A percentile compares a stretch with the other conserved stretches of the same genome.
phyloP scores from a whole-genome alignment of 192 early-diverging fungal species.

The Coemansia sp. region DNA sequence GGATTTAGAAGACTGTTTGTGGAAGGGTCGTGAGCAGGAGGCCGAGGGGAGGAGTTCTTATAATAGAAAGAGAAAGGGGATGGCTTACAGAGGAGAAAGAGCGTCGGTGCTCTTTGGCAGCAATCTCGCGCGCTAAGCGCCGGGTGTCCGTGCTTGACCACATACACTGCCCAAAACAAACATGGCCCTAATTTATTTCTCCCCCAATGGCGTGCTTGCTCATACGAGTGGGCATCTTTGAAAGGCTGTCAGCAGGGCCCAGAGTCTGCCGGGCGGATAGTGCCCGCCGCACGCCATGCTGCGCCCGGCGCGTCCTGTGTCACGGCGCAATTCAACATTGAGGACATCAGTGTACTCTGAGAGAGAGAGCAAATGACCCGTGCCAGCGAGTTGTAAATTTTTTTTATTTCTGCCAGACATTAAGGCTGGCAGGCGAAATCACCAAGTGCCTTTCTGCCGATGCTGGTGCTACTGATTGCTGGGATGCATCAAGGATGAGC shows the following conservation, averaged over 20 bases:
- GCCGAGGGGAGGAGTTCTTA: constrained; percentile 1
- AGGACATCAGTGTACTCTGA: background rate
- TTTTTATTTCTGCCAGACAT: too few relatives aligned
- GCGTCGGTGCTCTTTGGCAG: background rate
- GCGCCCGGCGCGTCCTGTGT: background rate
- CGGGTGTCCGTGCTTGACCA: background rate
- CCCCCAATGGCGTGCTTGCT: constrained; percentile 6
- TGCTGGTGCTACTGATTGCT: background rate
- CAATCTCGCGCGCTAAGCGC: background rate
- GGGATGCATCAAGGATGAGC: background rate
- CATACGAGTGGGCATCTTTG: background rate
- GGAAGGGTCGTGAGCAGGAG: background rate
- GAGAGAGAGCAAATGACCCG: background rate
- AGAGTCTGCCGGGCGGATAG: background rate
- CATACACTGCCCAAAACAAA: background rate
- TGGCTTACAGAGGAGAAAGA: constrained; percentile 1
- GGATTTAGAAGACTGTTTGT: background rate
- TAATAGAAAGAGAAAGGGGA: background rate
- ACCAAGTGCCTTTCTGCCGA: background rate
- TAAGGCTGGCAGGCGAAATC: background rate
- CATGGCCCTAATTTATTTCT: constrained; percentile 7
- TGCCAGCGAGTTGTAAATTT: too few relatives aligned
- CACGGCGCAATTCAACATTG: background rate
- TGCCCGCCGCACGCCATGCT: constrained; percentile 8
- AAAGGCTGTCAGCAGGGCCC: constrained; percentile 1